A percentile compares a stretch with the other conserved stretches of the same genome.
These are phyloP conservation scores for Phytophthora fragariaefolia DNA, from an alignment of 352 stramenopile genomes.

Conservation along the genomic window DNA sequence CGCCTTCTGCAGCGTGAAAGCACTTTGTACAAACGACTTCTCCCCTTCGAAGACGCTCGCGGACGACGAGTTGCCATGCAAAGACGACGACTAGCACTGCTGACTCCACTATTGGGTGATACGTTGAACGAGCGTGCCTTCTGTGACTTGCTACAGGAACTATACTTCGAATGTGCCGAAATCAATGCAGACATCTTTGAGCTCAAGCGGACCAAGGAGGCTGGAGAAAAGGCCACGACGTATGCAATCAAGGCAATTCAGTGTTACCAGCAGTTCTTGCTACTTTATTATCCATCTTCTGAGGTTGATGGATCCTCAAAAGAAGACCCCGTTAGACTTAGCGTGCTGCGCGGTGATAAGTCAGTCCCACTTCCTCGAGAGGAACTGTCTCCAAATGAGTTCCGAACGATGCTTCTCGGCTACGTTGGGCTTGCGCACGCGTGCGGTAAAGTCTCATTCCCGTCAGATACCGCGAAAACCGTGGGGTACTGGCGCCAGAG, in stretches of 20 bases:
- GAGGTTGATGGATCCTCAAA: conserved; percentile 1
- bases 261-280: conserved; percentile 76
- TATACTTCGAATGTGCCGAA: conserved; percentile 72
- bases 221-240: conserved; percentile 43
- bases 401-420: conserved; percentile 55
- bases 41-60: conserved; percentile 57
- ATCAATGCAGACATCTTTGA: conserved; percentile 67
- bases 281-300: conserved; percentile 61
- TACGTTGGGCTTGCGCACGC: conserved; percentile 71
- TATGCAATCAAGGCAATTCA: conserved; percentile 72
- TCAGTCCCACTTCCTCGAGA: conserved; percentile 36
- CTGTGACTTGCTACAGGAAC: conserved; percentile 62
- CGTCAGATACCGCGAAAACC: conserved; percentile 52
- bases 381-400: conserved; percentile 42
- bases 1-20: conserved; percentile 66
- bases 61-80: conserved; percentile 78
- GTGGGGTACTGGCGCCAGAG: conserved; percentile 67
- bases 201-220: conserved; percentile 60
- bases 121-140: conserved; percentile 65
- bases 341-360: conserved; percentile 43
- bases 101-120: conserved; percentile 53
- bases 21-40: conserved; percentile 57
- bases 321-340: conserved; percentile 30
- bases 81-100: conserved; percentile 49
- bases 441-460: conserved; percentile 62